Base-by-base conservation (phyloP, 495 filamentous ascomycete species). In the Lasiosphaeris hirsuta region DNA sequence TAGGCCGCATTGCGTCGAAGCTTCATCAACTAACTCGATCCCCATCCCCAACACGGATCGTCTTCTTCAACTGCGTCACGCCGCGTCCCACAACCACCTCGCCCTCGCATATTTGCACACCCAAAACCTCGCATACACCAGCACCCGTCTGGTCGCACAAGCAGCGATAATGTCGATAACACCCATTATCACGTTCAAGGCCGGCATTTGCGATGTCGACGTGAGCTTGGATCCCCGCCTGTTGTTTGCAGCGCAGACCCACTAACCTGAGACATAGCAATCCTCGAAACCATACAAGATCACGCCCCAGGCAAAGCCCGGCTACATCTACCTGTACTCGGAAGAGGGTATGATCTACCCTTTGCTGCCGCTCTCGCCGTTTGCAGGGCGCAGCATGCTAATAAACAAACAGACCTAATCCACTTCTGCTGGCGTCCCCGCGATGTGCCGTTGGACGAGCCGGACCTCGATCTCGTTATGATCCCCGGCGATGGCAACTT, bases 181-280 rank as follows among this genome's bases (percentile, higher is more conserved):
- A 59, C 92, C 92, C 33, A 81, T 96, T 65, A 92, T 99, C 68
- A 95, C 92, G 4, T 97, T 99, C 81, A 97, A 96, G 81, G 95
- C 92, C 61, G 95, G 95, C 70, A 84, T 82, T 72, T 99, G 95
- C 75, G 85, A 92, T 17, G 69, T 95, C 48, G 83, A 90, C 74
- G 92, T 97, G 75, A 63, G 88, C 81, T 50, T 47, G 60, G 23
- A 30, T 30, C 39, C 54, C 30, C 48, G 18, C 57, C 43, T 36
- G 17, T 40, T 43, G 18, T 34, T 19, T 41, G 13, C 15, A 18
- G n/a, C n/a, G 9, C 17, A 19, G 14, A 15, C 11, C 10, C 17
- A 43, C 76, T 80, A 42, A 78, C 63, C 0, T 8, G 11, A 30
- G 17, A 2, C 9, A 11, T 50, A 88, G 87, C 75, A 72, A 67